A percentile compares a stretch with the other conserved stretches of the same genome.
phyloP scores from a whole-genome alignment of 2,329 filamentous ascomycete genomes.

The Hymenoscyphus occultus region DNA sequence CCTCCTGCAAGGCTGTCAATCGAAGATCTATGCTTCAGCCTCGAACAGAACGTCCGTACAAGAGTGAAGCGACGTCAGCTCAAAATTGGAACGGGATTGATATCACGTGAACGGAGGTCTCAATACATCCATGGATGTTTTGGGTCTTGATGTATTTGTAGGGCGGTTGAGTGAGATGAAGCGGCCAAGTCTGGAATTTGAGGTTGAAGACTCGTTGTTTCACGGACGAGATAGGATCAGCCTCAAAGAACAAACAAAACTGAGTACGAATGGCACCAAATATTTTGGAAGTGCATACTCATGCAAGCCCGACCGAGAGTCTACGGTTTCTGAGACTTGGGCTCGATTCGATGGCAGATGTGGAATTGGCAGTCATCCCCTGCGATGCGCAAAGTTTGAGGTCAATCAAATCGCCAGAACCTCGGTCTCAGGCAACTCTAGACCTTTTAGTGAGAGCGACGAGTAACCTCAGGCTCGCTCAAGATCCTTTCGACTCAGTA shows the following conservation, averaged over 20 bases:
- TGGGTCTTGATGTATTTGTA: neutral
- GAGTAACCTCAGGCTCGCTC: neutral
- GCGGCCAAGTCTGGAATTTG: neutral
- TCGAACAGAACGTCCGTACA: neutral
- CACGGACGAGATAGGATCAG: neutral
- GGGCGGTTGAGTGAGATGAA: neutral
- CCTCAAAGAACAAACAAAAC: neutral
- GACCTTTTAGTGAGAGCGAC: neutral
- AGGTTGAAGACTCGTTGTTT: conserved; percentile 1
- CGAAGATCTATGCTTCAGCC: neutral
- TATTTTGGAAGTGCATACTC: neutral
- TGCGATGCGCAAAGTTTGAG: neutral
- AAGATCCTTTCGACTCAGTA: neutral
- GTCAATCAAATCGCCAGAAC: neutral
- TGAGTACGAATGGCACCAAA: neutral
- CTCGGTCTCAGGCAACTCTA: neutral
- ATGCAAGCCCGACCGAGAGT: neutral
- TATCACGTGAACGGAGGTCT: neutral
- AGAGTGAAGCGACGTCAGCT: neutral
- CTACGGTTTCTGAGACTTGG: neutral
- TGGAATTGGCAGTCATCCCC: neutral
- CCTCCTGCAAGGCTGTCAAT: neutral
- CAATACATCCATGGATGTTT: neutral
- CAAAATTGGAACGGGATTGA: neutral
- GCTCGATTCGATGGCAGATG: neutral